Evolutionary conservation across 1,284 basidiomycete genomes (phyloP).

Genomic region (Moniliophthora roreri): DNA sequence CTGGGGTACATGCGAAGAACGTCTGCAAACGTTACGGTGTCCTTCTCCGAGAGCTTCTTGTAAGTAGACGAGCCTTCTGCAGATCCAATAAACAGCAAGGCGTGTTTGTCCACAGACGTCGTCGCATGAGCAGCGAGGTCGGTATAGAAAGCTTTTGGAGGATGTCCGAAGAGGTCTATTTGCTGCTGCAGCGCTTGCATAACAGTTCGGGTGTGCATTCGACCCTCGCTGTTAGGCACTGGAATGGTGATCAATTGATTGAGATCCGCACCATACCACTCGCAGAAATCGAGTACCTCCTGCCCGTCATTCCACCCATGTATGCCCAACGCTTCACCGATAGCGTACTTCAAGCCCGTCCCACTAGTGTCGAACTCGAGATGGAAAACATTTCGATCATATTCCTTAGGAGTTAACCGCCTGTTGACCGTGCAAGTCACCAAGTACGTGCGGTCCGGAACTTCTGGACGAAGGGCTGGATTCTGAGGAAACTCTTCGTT

Average conservation of each 20-base stretch:
- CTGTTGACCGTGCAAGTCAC: conserved; percentile 94
- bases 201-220: conserved; percentile 87
- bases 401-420: conserved; percentile 91
- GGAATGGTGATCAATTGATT: conserved; percentile 84
- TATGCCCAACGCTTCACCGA: conserved; percentile 95
- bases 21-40: conserved; percentile 94
- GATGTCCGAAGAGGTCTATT: conserved; percentile 94
- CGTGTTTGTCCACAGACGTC: conserved; percentile 72
- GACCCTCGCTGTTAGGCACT: conserved; percentile 57
- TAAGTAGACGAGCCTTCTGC: conserved; percentile 91
- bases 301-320: conserved; percentile 97
- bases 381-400: conserved; percentile 99
- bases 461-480: conserved; percentile 81
- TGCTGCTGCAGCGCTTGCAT: conserved; percentile 97
- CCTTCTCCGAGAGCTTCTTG: conserved; percentile 94
- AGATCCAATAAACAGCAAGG: conserved; percentile 90
- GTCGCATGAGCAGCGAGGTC: conserved; percentile 83
- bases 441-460: conserved; percentile 89
- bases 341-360: conserved; percentile 93
- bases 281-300: conserved; percentile 89
- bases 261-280: conserved; percentile 89
- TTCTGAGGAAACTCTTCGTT: conserved; percentile 54
- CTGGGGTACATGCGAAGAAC: conserved; percentile 80
- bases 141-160: conserved; percentile 94
- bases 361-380: conserved; percentile 93